Conservation (phyloP, 768 basidiomycete genomes). For the Pulveroboletus sp. region DNA sequence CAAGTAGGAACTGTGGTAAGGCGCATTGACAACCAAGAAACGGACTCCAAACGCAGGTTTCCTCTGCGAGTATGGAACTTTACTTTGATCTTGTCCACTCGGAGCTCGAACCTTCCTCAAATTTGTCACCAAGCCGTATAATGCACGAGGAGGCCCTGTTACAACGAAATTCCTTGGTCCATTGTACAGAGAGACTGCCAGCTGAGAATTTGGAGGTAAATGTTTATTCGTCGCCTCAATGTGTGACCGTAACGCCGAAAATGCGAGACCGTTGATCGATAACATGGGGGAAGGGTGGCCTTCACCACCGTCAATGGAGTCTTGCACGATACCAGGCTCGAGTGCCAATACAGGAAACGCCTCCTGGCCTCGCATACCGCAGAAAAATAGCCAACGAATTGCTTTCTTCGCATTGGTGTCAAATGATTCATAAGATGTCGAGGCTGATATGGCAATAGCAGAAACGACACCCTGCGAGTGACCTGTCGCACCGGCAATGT, state of each 20-base stretch:
- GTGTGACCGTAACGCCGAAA: slow-evolving; percentile 76
- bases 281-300: slow-evolving; percentile 94
- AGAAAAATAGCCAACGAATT: slow-evolving; percentile 88
- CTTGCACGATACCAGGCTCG: slow-evolving; percentile 83
- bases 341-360: slow-evolving; percentile 90
- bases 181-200: slow-evolving; percentile 89
- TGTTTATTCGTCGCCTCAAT: slow-evolving; percentile 85
- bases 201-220: slow-evolving; percentile 71
- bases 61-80: slow-evolving; percentile 89
- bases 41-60: slow-evolving; percentile 90
- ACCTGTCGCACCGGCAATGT: slow-evolving; percentile 84
- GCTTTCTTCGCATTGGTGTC: slow-evolving; percentile 76
- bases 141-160: slow-evolving; percentile 83
- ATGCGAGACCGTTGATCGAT: slow-evolving; percentile 74
- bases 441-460: slow-evolving; percentile 84
- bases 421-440: slow-evolving; percentile 71
- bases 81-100: slow-evolving; percentile 86
- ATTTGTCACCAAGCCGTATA: slow-evolving; percentile 93
- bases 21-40: slow-evolving; percentile 93
- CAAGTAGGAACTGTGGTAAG: slow-evolving; percentile 92
- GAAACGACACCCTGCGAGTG: slow-evolving; percentile 97
- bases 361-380: slow-evolving; percentile 89
- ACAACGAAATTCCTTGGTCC: slow-evolving; percentile 89
- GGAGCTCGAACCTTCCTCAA: slow-evolving; percentile 88
- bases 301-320: slow-evolving; percentile 88